Percentiles rank a stretch among this genome's conserved stretches.
phyloP scores from a whole-genome alignment of 1,284 basidiomycete genomes.

The Tranzscheliella williamsii region DNA sequence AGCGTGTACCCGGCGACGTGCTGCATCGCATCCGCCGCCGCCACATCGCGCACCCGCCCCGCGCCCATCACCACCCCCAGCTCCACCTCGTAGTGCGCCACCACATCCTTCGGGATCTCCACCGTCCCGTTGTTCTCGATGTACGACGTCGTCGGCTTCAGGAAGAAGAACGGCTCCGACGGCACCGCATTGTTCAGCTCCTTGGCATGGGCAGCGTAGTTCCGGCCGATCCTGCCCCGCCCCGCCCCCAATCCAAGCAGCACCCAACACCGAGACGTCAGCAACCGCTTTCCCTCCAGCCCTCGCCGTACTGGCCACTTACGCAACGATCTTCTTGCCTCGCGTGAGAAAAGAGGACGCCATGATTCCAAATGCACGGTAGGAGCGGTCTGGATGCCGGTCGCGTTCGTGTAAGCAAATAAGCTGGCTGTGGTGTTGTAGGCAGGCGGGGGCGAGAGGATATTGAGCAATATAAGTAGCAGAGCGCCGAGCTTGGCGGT shows the following conservation, averaged over 20 bases:
- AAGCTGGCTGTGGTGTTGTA: too few relatives aligned
- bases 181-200: conserved; percentile 88
- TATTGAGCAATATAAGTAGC: too few relatives aligned
- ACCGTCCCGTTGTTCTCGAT: conserved; percentile 73
- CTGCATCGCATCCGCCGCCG: conserved; percentile 71
- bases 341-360: conserved; percentile 26
- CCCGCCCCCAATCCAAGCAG: neutral
- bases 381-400: too few relatives aligned
- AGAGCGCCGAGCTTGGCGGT: too few relatives aligned
- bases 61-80: conserved; percentile 89
- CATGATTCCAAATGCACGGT: neutral
- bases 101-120: conserved; percentile 82
- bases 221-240: conserved; percentile 60
- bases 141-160: conserved; percentile 93
- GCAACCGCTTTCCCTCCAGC: too few relatives aligned
- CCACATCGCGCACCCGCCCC: conserved; percentile 78
- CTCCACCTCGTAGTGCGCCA: conserved; percentile 94
- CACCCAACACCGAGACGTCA: too few relatives aligned
- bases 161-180: conserved; percentile 96
- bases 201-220: conserved; percentile 76
- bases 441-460: too few relatives aligned
- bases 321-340: conserved; percentile 45
- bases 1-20: conserved; percentile 92
- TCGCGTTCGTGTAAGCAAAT: too few relatives aligned
- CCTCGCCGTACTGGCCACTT: too few relatives aligned